Evolutionary conservation across 495 filamentous ascomycete genomes (phyloP).

Genomic region (Aspergillus indologenus): DNA sequence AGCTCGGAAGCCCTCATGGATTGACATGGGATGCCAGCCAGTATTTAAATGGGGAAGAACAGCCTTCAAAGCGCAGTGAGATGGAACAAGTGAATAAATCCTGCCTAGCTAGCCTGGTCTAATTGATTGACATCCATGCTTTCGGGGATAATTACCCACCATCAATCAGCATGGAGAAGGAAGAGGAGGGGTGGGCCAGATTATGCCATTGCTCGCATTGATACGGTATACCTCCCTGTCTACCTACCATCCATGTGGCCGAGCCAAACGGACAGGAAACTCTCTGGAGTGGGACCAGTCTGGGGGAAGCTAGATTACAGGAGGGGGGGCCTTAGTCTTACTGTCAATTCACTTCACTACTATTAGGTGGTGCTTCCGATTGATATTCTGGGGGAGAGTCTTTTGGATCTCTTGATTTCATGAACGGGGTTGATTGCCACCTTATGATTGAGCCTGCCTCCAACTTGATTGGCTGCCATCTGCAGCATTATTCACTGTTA

Average conservation of each 20-base stretch:
- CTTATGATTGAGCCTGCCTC: neutral
- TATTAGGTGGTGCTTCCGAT: neutral
- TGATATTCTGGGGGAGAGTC: neutral
- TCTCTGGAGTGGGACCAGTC: neutral
- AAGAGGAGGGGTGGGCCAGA: neutral
- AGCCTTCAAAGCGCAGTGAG: neutral
- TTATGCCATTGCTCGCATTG: neutral
- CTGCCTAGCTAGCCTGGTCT: neutral
- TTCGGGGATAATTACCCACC: neutral
- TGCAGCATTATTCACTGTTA: slow-evolving; percentile 4
- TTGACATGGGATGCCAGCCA: neutral
- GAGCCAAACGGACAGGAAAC: neutral
- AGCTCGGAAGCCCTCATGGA: neutral
- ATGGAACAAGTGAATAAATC: neutral
- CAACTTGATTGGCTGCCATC: neutral
- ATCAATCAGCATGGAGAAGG: neutral
- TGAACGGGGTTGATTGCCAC: neutral
- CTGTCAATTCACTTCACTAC: too few relatives aligned
- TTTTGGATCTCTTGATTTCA: neutral
- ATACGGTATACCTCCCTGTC: neutral
- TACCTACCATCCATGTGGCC: slow-evolving; percentile 3
- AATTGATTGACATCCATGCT: neutral
- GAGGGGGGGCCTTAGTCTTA: too few relatives aligned
- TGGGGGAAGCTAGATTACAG: neutral
- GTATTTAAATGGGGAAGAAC: neutral